Base-by-base conservation (phyloP, 805 yeast genomes). In the Suhomyces sp. region DNA sequence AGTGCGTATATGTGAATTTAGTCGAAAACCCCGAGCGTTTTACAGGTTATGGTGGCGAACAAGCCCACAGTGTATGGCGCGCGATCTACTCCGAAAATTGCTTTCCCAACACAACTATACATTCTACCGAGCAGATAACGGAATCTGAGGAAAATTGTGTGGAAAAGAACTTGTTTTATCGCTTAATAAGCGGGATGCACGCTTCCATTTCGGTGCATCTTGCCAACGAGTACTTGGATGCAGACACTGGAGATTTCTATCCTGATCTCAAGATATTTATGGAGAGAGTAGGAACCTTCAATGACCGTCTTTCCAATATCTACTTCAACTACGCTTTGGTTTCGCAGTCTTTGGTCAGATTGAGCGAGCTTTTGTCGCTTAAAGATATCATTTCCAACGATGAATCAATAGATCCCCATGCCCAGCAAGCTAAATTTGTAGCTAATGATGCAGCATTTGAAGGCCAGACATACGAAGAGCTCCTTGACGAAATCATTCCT, bases 1-100 rank as follows among this genome's bases (percentile, higher is more conserved):
- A 84, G 54, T 84, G 91, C 50, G 97, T 90, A 1, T 86, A 86
- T 60, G 96, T 94, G 25, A 90, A 92, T 62, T 78, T 94, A 51
- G 76, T 86, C 19, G 89, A 87, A 50, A 96, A 96, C 64, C 97
- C 97, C 0, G 99, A 94, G 69, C 78, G 98, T 62, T 94, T 89
- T 72, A 96, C 99, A 0, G 99, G 99, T 0, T 94, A 94, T 64
- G 87, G 91, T 29, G 99, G 99, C 27, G 83, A 85, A 47, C 97
- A 94, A 62, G 89, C 97, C 20, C 83, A 86, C 58, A 90, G 87
- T 64, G 89, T 94, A 45, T 94, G 99, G 99, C 77, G 83, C 40
- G 89, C 96, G 57, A 91, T 94, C 25, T 94, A 94, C 68, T 85
- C 83, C 43, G 97, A 94, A 60, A 92, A 92, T 73, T 91, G 97